Base-by-base conservation (phyloP, 192 early-diverging fungal species). In the Coemansia sp. region DNA sequence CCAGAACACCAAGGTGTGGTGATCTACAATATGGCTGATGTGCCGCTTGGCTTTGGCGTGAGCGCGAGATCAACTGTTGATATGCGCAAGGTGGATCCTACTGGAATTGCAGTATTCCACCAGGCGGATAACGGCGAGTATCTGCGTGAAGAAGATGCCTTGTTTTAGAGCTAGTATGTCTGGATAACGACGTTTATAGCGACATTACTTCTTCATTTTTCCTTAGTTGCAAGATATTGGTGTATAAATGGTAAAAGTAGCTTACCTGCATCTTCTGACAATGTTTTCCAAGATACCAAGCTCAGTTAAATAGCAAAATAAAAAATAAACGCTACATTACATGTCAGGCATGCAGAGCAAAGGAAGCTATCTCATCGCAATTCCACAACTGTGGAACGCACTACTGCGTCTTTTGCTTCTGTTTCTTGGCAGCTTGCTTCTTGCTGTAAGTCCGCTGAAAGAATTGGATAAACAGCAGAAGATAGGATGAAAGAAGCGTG, bases 71-170 rank as follows among this genome's bases (percentile, higher is more conserved):
- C 95, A 28, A 99, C 94, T 2, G 85, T 88, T 18, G 97, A 97
- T 34, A 90, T 88, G 61, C 84, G 94, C 60, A 97, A 95, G 76
- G 79, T 97, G 65, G 91, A 98, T 60, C 95, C 97, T 16, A 98
- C 94, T 18, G 92, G 88, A 21, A 93, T 98, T 55, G 87, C 92
- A 52, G 94, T 94, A 49, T 96, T 95, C 83, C 94, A 98, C 71
- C 97, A 99, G 83, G 87, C 97, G 23, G 97, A 99, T 88, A 88
- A 95, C 51, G 97, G 97, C 69, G 95, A 98, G 82, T 99, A 96
- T 75, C 86, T 92, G 74, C 89, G 90, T 66, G 85, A 88, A 25
- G 88, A 92, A 75, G 85, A 90, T 57, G 85, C 88, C 12, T 69
- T 92, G 44, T 91, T 91, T 63, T 91, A 86, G 50, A 2, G 34